These are phyloP conservation scores for Glarea lozoyensis DNA, from an alignment of 495 filamentous ascomycete genomes.

Conservation along the genomic window DNA sequence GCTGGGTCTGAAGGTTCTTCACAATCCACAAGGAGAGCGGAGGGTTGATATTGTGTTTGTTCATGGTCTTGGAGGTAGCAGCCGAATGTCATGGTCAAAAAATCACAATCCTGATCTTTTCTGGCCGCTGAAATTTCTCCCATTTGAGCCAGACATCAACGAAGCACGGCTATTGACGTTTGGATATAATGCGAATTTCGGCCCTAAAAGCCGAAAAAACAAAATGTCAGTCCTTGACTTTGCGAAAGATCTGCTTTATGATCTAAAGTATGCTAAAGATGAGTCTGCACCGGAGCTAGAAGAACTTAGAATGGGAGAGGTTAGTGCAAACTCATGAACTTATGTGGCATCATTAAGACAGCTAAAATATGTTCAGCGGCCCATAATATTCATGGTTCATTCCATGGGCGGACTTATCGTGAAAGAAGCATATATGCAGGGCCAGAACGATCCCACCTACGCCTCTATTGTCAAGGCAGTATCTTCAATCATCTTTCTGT, in stretches of 20 bases:
- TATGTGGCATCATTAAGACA: no score
- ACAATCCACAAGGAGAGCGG: constrained; percentile 16
- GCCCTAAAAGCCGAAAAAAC: not conserved
- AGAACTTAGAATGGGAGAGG: no score
- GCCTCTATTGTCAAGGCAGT: constrained; percentile 26
- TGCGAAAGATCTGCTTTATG: not conserved
- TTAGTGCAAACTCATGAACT: no score
- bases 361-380: no score
- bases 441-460: constrained; percentile 34
- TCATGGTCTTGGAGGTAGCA: constrained; percentile 15
- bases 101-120: constrained; percentile 1
- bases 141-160: constrained; percentile 6
- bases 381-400: constrained; percentile 41
- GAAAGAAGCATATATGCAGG: constrained; percentile 27
- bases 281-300: not conserved
- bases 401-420: constrained; percentile 46
- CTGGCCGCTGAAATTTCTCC: constrained; percentile 19
- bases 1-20: constrained; percentile 25
- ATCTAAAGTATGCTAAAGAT: not conserved
- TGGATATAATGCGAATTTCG: constrained; percentile 8
- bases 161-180: constrained; percentile 8
- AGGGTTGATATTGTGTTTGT: constrained; percentile 28
- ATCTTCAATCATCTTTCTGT: constrained; percentile 41
- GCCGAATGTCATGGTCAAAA: constrained; percentile 14
- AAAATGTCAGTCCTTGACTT: constrained; percentile 1